Base-by-base conservation (phyloP, 2,329 filamentous ascomycete species). In the Aspergillus amoenus region DNA sequence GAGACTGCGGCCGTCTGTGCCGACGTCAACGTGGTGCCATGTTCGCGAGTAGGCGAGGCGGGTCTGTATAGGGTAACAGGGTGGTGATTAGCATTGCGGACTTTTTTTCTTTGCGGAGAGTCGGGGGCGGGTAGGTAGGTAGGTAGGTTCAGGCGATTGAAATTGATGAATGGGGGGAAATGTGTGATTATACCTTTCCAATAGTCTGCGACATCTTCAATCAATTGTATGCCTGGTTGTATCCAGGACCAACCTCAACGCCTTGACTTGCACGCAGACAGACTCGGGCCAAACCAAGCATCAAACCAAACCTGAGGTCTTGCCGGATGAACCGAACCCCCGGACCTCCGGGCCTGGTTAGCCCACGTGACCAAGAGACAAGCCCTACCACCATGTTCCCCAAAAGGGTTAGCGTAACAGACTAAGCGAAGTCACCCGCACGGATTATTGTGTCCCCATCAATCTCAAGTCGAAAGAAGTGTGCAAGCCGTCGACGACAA, bases 1-100 rank as follows among this genome's bases (percentile, higher is more conserved):
- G 41, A 97, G 88, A n/a, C 91, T 87, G 13, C 92, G 91, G 17
- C 86, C 82, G 18, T 86, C 74, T 77, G 88, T 65, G 81, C 82
- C 70, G 78, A 90, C 77, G 82, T 94, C 75, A 82, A 97, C 75
- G 86, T 90, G 87, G 78, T 99, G 94, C 94, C 95, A 99, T 80
- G 89, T 87, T 69, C 95, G 88, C 45, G 93, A 93, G 83, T 97
- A 99, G 79, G 94, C 93, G 64, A 99, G 88, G 72, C 91, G 90
- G 60, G 94, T 97, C 93, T 97, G 45, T 30, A 41, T 55, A 18
- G 21, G 52, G 18, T 11, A 30, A 30, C 27, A 30, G 11, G 27
- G 3, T 11, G 27, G 45, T 54, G 44, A 49, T 45, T 8, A 18
- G 27, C 13, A 32, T 45, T 18, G 34, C 12, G 5, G 12, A 37